These are phyloP conservation scores for Ogataea paraovalis DNA, from an alignment of 805 yeast species.

Conservation along the genomic window DNA sequence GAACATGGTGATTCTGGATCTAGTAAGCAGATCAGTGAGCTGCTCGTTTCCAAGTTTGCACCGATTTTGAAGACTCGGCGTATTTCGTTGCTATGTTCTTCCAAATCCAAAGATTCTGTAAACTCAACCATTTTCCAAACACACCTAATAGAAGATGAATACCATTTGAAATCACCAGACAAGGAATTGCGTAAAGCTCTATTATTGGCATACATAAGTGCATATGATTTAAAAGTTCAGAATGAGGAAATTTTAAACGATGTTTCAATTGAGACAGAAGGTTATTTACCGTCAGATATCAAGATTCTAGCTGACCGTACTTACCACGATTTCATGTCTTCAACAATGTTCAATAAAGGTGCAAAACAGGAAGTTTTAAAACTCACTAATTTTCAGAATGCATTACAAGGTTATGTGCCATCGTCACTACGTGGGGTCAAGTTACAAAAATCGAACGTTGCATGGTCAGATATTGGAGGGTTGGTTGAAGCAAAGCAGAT, in stretches of 20 bases:
- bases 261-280: constrained; percentile 73
- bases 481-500: constrained; percentile 68
- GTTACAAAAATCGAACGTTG: constrained; percentile 66
- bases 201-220: constrained; percentile 28
- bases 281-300: constrained; percentile 81
- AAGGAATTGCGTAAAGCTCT: constrained; percentile 44
- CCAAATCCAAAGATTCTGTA: constrained; percentile 60
- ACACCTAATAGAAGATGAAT: constrained; percentile 64
- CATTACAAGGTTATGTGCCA: constrained; percentile 70
- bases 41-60: constrained; percentile 42
- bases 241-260: constrained; percentile 43
- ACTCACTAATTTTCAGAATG: constrained; percentile 44
- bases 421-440: constrained; percentile 83
- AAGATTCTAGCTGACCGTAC: constrained; percentile 68
- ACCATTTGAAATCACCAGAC: constrained; percentile 63
- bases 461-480: constrained; percentile 92
- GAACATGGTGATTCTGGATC: constrained; percentile 53
- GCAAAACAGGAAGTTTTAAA: constrained; percentile 1
- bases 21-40: constrained; percentile 64
- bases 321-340: constrained; percentile 43
- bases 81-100: constrained; percentile 57
- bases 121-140: constrained; percentile 59
- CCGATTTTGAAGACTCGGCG: constrained; percentile 43
- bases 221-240: constrained; percentile 32
- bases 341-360: constrained; percentile 1